A percentile compares a stretch with the other conserved stretches of the same genome.
Evolutionary conservation across 768 basidiomycete species (phyloP).

Genomic region (Boletus insuetus): DNA sequence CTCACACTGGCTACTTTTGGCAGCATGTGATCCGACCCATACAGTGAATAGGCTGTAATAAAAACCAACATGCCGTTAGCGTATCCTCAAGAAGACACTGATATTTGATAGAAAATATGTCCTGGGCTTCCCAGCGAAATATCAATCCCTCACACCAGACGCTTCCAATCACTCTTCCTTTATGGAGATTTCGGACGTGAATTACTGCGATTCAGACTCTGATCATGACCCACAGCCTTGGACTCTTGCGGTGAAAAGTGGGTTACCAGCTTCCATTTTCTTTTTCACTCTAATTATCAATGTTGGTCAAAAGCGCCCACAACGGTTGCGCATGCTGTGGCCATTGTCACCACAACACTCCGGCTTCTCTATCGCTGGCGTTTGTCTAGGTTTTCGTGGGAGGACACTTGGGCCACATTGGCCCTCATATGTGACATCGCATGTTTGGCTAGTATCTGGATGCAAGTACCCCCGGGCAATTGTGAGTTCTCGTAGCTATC

Average conservation of each 20-base stretch:
- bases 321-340: slow-evolving; percentile 14
- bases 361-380: slow-evolving; percentile 22
- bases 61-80: slow-evolving; percentile 1
- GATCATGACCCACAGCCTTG: background rate
- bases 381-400: slow-evolving; percentile 24
- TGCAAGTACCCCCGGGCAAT: background rate
- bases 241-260: slow-evolving; percentile 13
- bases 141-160: background rate
- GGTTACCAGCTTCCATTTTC: background rate
- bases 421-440: slow-evolving; percentile 22
- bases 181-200: no score
- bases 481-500: slow-evolving; percentile 11
- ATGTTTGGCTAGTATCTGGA: slow-evolving; percentile 23
- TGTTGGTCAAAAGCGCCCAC: slow-evolving; percentile 9
- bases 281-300: background rate
- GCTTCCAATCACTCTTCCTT: background rate
- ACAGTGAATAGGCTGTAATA: background rate
- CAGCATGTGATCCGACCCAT: background rate
- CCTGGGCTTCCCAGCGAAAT: background rate
- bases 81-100: background rate
- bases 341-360: slow-evolving; percentile 17
- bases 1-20: background rate
- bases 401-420: slow-evolving; percentile 25
- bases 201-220: background rate
- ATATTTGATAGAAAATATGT: background rate